A percentile compares a stretch with the other conserved stretches of the same genome.
Conservation (phyloP, 352 stramenopile genomes). For the Phytophthora sansomeana region DNA sequence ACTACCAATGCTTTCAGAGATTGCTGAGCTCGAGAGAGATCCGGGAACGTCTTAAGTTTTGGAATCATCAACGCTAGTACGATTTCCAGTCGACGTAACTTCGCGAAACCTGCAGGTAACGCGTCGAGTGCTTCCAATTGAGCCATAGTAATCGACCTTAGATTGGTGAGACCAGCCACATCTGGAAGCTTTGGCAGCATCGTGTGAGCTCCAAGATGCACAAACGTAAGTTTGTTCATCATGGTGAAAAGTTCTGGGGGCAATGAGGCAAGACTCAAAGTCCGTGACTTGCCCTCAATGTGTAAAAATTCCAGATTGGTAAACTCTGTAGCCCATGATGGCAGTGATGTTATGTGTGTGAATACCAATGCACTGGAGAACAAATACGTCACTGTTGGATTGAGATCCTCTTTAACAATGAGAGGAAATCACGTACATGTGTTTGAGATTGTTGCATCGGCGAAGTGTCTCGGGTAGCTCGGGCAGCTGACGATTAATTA, state of each 20-base stretch:
- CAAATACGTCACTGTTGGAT: background rate
- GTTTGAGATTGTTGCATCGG: conserved; percentile 37
- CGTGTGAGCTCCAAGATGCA: conserved; percentile 39
- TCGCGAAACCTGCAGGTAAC: conserved; percentile 29
- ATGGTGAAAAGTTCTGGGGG: conserved; percentile 35
- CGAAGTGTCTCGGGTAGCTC: conserved; percentile 31
- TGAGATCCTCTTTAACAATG: background rate
- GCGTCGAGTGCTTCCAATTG: conserved; percentile 20
- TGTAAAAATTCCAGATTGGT: conserved; percentile 47
- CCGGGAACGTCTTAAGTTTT: conserved; percentile 25
- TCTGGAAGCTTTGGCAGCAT: conserved; percentile 28
- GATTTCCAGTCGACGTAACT: conserved; percentile 32
- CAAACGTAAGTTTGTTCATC: conserved; percentile 40
- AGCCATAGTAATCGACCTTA: conserved; percentile 40
- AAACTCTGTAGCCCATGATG: conserved; percentile 38
- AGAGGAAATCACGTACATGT: conserved; percentile 36
- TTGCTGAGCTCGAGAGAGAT: conserved; percentile 24
- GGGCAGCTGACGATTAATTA: conserved; percentile 43
- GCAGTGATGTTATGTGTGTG: conserved; percentile 37
- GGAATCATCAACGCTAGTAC: conserved; percentile 28
- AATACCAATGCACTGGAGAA: conserved; percentile 38
- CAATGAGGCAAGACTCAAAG: conserved; percentile 26
- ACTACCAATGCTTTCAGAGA: conserved; percentile 28
- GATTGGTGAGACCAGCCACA: conserved; percentile 31
- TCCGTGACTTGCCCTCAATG: conserved; percentile 38